Percentiles rank a stretch among this genome's conserved stretches.
phyloP scores from a whole-genome alignment of 2,329 filamentous ascomycete genomes.

The Allantophomopsis cytisporea region DNA sequence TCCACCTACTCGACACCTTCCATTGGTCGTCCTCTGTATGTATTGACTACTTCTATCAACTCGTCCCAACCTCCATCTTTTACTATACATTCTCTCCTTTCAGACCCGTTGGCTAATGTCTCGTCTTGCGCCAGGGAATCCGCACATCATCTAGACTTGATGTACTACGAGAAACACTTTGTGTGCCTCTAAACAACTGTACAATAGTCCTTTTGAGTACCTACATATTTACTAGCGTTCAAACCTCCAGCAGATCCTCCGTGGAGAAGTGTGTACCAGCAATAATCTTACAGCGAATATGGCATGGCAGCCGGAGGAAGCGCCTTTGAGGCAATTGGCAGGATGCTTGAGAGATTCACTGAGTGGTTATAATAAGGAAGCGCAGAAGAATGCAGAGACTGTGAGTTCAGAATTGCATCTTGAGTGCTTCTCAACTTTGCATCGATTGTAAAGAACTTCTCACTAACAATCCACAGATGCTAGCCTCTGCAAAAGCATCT shows the following conservation, averaged over 20 bases:
- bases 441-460: too few species aligned
- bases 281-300: conserved; percentile 31
- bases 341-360: conserved; percentile 85
- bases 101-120: too few species aligned
- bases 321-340: conserved; percentile 80
- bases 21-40: too few species aligned
- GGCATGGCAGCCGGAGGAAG: conserved; percentile 85
- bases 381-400: conserved; percentile 80
- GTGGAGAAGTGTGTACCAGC: neutral
- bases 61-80: too few species aligned
- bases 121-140: neutral
- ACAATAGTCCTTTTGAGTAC: neutral
- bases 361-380: conserved; percentile 64
- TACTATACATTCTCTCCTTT: too few species aligned
- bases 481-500: conserved; percentile 73
- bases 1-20: too few species aligned
- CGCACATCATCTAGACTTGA: neutral
- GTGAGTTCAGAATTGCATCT: conserved; percentile 35
- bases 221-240: neutral
- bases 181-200: neutral
- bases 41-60: too few species aligned
- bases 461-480: conserved; percentile 50
- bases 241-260: neutral
- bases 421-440: too few species aligned
- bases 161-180: neutral